Evolutionary conservation across 768 basidiomycete species (phyloP), one percentile per base, ranked within the genome.

Genomic region (Fibroporia radiculosa): DNA sequence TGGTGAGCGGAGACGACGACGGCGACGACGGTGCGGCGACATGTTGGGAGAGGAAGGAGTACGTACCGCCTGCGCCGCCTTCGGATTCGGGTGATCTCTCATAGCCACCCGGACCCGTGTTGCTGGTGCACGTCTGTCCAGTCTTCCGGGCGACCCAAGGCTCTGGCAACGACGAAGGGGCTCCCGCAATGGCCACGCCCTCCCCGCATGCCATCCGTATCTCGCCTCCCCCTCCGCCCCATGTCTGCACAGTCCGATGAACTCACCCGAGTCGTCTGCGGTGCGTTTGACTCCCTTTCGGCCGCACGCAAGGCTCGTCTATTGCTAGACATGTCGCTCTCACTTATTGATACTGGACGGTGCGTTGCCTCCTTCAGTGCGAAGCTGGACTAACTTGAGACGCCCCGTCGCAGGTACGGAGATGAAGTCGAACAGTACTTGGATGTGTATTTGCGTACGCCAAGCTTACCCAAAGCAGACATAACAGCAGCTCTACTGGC

Each of bases 371-470:
- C n/a, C n/a, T n/a, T n/a, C n/a, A n/a, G n/a, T n/a, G n/a, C 23
- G 3, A 8, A 20, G 13, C 24, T 40, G n/a, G 14, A n/a, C 22
- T 26, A 23, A 37, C 40, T 40, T 31, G n/a, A 14, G 38, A 35
- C 18, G 28, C 32, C 27, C 12, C 20, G 19, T 8, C 6, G 36
- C 40, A 84, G 81, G 53, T 82, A 80, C 65, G 79, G 78, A 13
- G 63, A 68, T 31, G 73, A 80, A 23, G 80, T 82, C 22, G 81
- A 82, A 58, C 74, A 70, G 37, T 82, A 80, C 54, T 54, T 83
- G 20, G 80, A 84, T 13, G 77, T 82, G 14, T 83, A 80, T 54
- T 58, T 84, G 36, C 66, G 70, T 44, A 82, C 80, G 13, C 80
- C 81, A 0, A 72, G 75, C 38, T 58, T 84, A 13, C 61, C 74